Percentiles rank a stretch among this genome's conserved stretches.
phyloP scores from a whole-genome alignment of 352 stramenopile species.

The Globisporangium splendens region DNA sequence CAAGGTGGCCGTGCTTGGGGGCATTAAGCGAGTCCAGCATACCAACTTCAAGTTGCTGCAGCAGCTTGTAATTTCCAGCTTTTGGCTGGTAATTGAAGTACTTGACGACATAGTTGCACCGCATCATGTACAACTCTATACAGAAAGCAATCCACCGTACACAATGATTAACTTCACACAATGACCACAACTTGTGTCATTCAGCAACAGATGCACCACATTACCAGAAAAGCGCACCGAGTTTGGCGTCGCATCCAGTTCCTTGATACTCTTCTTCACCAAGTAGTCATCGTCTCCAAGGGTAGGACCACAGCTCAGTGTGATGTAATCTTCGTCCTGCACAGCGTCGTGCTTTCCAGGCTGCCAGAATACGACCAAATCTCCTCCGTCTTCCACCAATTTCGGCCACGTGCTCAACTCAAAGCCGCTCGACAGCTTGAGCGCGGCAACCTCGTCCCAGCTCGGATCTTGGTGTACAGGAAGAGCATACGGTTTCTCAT shows the following conservation, averaged over 20 bases:
- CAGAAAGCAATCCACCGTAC: no score
- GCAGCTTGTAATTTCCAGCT: constrained; percentile 14
- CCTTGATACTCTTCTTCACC: constrained; percentile 29
- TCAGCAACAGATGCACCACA: no score
- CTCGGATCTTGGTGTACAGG: no score
- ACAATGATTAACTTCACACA: no score
- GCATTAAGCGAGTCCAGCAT: constrained; percentile 49
- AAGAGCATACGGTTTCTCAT: no score
- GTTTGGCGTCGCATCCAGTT: constrained; percentile 17
- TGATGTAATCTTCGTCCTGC: constrained; percentile 49
- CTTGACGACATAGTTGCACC: constrained; percentile 54
- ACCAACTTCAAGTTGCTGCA: constrained; percentile 27
- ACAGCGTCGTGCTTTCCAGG: constrained; percentile 1
- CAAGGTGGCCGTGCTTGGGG: constrained; percentile 68
- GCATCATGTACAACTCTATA: constrained; percentile 39
- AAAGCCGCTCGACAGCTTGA: constrained; percentile 7
- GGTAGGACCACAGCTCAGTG: constrained; percentile 57
- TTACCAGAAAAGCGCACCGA: no score
- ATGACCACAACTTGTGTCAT: no score
- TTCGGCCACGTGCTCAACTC: constrained; percentile 31
- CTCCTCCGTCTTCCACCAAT: constrained; percentile 37
- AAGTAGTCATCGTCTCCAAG: constrained; percentile 46
- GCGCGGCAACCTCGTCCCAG: no score
- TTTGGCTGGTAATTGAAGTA: constrained; percentile 46
- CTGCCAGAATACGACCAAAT: constrained; percentile 53